These are phyloP conservation scores for Didymella sp. DNA, from an alignment of 2,329 filamentous ascomycete genomes.

Conservation along the genomic window DNA sequence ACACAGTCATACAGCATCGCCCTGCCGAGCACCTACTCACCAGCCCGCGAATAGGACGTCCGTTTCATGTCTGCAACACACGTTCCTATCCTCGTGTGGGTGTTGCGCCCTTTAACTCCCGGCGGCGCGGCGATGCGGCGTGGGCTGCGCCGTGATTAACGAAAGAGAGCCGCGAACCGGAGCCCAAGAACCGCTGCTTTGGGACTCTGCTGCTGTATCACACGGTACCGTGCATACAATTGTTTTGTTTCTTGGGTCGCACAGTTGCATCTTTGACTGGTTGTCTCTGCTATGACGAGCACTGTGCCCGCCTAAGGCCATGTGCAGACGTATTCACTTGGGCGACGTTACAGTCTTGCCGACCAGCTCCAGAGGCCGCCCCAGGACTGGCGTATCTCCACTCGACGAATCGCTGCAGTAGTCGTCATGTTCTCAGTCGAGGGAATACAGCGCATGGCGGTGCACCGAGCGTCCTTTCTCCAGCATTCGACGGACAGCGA, in stretches of 20 bases:
- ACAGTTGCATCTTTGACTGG: conserved; percentile 24
- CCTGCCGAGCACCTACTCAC: conserved; percentile 15
- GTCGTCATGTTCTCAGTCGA: conserved; percentile 9
- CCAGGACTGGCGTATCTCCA: conserved; percentile 23
- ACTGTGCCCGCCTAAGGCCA: conserved; percentile 20
- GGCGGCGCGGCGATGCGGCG: conserved; percentile 23
- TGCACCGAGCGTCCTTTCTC: conserved; percentile 23
- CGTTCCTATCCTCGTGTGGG: conserved; percentile 24
- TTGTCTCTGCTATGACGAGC: conserved; percentile 21
- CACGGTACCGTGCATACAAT: conserved; percentile 10
- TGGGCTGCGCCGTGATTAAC: conserved; percentile 37
- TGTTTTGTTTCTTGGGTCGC: conserved; percentile 33
- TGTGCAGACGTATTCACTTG: conserved; percentile 19
- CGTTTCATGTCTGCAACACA: conserved; percentile 28
- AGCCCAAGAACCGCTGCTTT: conserved; percentile 17
- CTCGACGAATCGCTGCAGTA: conserved; percentile 6
- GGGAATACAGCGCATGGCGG: conserved; percentile 38
- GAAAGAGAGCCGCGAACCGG: conserved; percentile 6
- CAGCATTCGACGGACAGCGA: conserved; percentile 16
- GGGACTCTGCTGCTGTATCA: conserved; percentile 6
- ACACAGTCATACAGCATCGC: conserved; percentile 46
- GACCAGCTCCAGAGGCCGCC: conserved; percentile 27
- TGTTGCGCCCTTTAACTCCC: conserved; percentile 18
- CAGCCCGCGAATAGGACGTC: conserved; percentile 30
- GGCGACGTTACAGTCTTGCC: conserved; percentile 37